Conservation (phyloP, 2,329 filamentous ascomycete genomes). For the Balansia obtecta region DNA sequence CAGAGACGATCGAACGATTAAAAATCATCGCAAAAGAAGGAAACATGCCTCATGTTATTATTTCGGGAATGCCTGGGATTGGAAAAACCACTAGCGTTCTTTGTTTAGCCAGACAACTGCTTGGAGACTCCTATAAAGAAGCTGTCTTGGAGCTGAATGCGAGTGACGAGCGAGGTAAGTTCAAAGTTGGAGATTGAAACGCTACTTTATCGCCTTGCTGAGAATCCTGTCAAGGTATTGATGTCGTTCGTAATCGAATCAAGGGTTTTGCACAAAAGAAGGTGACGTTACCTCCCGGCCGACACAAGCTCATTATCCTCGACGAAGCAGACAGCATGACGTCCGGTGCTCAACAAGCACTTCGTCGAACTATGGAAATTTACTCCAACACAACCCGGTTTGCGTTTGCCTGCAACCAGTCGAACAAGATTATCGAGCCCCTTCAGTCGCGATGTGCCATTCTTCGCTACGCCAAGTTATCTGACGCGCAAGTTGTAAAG, state of each 20-base stretch:
- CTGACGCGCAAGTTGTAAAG: conserved; percentile 85
- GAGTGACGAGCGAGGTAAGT: conserved; percentile 73
- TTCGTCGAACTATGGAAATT: conserved; percentile 96
- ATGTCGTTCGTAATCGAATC: conserved; percentile 93
- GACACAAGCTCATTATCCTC: conserved; percentile 93
- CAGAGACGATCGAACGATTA: conserved; percentile 89
- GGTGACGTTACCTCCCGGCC: conserved; percentile 78
- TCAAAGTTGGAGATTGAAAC: too few relatives aligned
- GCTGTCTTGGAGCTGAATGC: conserved; percentile 94
- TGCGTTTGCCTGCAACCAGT: conserved; percentile 96
- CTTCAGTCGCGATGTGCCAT: conserved; percentile 94
- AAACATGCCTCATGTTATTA: conserved; percentile 99
- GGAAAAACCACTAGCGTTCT: conserved; percentile 95
- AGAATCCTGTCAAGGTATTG: conserved; percentile 53
- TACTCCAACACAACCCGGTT: conserved; percentile 95
- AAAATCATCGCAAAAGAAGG: conserved; percentile 98
- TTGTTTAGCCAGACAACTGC: conserved; percentile 79
- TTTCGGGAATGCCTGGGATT: conserved; percentile 98
- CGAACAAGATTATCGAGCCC: conserved; percentile 99
- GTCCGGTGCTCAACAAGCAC: conserved; percentile 85
- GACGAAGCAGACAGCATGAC: conserved; percentile 99
- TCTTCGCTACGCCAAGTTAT: conserved; percentile 82
- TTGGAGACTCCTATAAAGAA: conserved; percentile 93
- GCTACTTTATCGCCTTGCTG: background rate
- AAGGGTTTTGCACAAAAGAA: conserved; percentile 99